These are phyloP conservation scores for Plasmodium yoelii DNA, from an alignment of 169 alveolate genomes.

Conservation along the genomic window DNA sequence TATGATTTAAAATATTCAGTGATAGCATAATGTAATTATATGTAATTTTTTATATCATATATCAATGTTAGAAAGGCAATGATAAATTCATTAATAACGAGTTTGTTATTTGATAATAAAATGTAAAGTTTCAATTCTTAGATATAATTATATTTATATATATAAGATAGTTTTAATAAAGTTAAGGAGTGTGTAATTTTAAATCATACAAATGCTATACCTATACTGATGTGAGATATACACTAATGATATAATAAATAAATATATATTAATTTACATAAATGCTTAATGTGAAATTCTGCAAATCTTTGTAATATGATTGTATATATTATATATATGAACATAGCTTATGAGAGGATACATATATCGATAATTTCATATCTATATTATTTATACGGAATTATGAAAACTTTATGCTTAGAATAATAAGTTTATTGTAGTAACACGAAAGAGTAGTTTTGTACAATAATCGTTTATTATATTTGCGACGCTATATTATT, in stretches of 20 bases:
- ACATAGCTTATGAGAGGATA: not conserved
- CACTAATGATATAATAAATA: not conserved
- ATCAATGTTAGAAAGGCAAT: not conserved
- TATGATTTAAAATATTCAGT: not conserved
- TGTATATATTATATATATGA: not conserved
- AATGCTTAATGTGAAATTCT: not conserved
- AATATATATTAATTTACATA: not conserved
- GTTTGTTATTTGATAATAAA: conserved; percentile 18
- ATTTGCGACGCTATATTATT: not conserved
- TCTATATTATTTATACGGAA: not conserved
- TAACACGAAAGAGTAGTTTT: not conserved
- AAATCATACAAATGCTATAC: not conserved
- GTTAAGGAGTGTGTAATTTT: not conserved
- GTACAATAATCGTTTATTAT: not conserved
- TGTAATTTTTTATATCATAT: conserved; percentile 4
- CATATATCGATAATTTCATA: not conserved
- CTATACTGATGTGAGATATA: not conserved
- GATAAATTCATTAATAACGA: conserved; percentile 4
- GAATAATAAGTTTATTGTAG: not conserved
- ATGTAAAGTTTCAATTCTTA: conserved; percentile 3
- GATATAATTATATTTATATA: conserved; percentile 14
- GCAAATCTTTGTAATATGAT: not conserved
- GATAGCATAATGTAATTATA: not conserved
- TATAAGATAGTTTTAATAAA: conserved; percentile 1
- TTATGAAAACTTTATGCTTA: not conserved